Base-by-base conservation (phyloP, 2,329 filamentous ascomycete genomes). In the Chaetothyriales sp. region DNA sequence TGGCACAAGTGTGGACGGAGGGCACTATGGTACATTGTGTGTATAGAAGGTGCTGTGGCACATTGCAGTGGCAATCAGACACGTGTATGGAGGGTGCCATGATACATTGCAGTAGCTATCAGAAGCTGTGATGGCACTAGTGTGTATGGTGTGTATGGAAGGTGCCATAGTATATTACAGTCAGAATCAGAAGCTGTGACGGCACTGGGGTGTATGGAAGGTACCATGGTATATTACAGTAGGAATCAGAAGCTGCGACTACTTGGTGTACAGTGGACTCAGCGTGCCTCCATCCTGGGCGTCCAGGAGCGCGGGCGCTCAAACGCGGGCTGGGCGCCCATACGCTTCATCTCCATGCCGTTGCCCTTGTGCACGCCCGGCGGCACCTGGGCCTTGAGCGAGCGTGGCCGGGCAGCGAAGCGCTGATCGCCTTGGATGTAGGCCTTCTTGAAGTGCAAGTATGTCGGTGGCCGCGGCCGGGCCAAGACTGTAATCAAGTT, bases 341-440 rank as follows among this genome's bases (percentile, higher is more conserved):
- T 60, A 54, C 71, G 66, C 53, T 87, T 81, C 83, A 94, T 83
- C 67, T 94, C 87, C 62, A 90, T 73, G 57, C 73, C 64, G 10
- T 40, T 40, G 64, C 73, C 70, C 61, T 74, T 68, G 66, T 80
- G 71, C 65, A 76, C 65, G 62, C 75, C 72, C 61, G 76, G 68
- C 44, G 69, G 62, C 59, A 76, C 63, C 49, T 71, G 69, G 56
- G 73, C 70, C 60, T 76, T 77, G 54, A 73, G 73, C 63, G 73
- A 78, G 56, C 75, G 72, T 15, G 33, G 33, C 33, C 5, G 1
- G 50, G 72, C 68, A 6, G 83, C 86, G 55, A 95, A 81, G 22
- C 92, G 80, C 69, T 94, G 86, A 66, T 97, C 92, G 5, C 92
- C 92, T 56, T 82, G 76, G 56, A 81, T 72, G 61, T 92, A 90